These are phyloP conservation scores for Juglanconis sp. DNA, from an alignment of 2,329 filamentous ascomycete genomes.

Conservation along the genomic window DNA sequence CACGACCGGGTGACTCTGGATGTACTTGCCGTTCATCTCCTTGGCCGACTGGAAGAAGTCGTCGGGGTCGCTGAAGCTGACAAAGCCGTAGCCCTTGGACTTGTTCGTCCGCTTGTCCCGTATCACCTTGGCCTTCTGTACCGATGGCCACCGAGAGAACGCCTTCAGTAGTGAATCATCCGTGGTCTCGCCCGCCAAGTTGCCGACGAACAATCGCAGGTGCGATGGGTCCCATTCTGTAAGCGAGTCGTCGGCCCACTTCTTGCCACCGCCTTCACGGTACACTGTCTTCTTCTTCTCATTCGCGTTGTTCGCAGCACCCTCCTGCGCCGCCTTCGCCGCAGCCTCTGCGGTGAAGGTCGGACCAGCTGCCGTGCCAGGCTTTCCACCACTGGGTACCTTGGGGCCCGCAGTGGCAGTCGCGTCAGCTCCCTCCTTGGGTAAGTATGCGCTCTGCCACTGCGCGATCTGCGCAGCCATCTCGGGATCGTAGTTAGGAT, in stretches of 20 bases:
- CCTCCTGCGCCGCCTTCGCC: slow-evolving; percentile 37
- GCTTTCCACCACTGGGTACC: slow-evolving; percentile 26
- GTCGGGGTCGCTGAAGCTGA: slow-evolving; percentile 91
- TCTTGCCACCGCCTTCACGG: slow-evolving; percentile 84
- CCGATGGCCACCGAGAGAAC: slow-evolving; percentile 80
- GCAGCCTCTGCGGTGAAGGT: slow-evolving; percentile 29
- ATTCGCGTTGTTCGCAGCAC: slow-evolving; percentile 46
- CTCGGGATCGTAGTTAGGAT: slow-evolving; percentile 64
- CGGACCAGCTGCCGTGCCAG: slow-evolving; percentile 26
- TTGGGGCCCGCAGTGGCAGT: slow-evolving; percentile 21
- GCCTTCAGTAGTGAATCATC: slow-evolving; percentile 94
- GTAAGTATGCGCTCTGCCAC: slow-evolving; percentile 87
- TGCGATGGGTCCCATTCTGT: slow-evolving; percentile 96
- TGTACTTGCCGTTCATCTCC: slow-evolving; percentile 99
- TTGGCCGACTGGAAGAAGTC: slow-evolving; percentile 95
- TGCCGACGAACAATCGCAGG: slow-evolving; percentile 92
- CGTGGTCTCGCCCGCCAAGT: slow-evolving; percentile 94
- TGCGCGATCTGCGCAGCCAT: slow-evolving; percentile 89
- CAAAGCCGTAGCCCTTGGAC: slow-evolving; percentile 93
- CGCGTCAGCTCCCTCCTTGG: slow-evolving; percentile 49
- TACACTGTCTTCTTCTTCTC: slow-evolving; percentile 82
- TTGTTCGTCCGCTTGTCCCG: slow-evolving; percentile 95
- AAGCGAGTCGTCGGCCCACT: slow-evolving; percentile 83
- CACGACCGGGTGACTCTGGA: slow-evolving; percentile 90
- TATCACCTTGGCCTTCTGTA: slow-evolving; percentile 90